These are phyloP conservation scores for Ashbya aceris DNA, from an alignment of 1,139 yeast genomes.

Conservation along the genomic window DNA sequence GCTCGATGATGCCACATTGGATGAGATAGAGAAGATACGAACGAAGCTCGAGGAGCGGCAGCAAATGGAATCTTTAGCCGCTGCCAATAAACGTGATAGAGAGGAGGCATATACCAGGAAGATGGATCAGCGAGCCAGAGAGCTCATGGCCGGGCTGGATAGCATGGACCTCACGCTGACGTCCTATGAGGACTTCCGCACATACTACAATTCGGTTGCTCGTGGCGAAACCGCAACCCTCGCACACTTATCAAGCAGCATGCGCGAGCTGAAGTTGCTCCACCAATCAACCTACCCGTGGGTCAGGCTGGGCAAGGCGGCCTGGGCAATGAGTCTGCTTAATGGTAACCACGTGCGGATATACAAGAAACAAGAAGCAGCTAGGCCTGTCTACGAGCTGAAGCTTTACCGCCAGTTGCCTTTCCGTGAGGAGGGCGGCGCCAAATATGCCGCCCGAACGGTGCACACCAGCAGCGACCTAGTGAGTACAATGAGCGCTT, in stretches of 20 bases:
- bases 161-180: conserved; percentile 27
- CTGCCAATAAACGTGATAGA: conserved; percentile 3
- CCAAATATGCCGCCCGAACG: conserved; percentile 14
- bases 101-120: conserved; percentile 3
- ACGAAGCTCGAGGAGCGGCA: conserved; percentile 4
- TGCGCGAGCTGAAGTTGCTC: conserved; percentile 14
- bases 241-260: conserved; percentile 4
- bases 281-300: conserved; percentile 24
- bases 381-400: conserved; percentile 10
- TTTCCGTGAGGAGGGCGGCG: conserved; percentile 11
- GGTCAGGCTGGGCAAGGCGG: conserved; percentile 20
- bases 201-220: conserved; percentile 18
- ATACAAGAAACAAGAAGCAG: conserved; percentile 11
- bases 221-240: conserved; percentile 4
- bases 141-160: conserved; percentile 5
- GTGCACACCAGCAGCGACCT: conserved; percentile 15
- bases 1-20: conserved; percentile 32
- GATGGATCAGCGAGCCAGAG: conserved; percentile 3
- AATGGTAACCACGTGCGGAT: conserved; percentile 20
- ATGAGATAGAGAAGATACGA: conserved; percentile 23
- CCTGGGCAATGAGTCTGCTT: conserved; percentile 24
- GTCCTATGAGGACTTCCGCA: conserved; percentile 25
- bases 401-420: conserved; percentile 24
- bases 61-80: conserved; percentile 5
- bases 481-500: conserved; percentile 17